phyloP scores from a whole-genome alignment of 192 early-diverging fungal genomes.

The Coemansia aciculifera region DNA sequence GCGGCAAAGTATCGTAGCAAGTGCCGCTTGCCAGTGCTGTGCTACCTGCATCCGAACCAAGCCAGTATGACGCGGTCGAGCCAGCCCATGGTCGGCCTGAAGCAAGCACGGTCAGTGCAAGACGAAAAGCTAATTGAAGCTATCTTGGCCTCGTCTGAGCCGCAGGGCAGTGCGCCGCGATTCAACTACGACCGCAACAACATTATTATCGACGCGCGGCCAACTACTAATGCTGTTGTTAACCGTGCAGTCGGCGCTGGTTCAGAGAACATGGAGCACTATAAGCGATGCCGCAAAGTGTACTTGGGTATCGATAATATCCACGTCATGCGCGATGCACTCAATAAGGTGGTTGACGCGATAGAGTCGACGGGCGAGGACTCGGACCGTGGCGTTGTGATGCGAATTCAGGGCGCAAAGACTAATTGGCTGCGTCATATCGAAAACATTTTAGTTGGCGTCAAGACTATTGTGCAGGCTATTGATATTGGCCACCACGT shows the following conservation, averaged over 20 bases:
- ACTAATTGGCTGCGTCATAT: conserved; percentile 92
- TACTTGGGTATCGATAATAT: conserved; percentile 97
- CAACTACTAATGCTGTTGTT: conserved; percentile 90
- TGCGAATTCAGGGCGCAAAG: conserved; percentile 58
- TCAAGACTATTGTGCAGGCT: conserved; percentile 74
- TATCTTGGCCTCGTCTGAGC: conserved; percentile 71
- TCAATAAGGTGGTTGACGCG: conserved; percentile 74
- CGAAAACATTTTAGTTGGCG: conserved; percentile 75
- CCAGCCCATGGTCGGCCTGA: conserved; percentile 96
- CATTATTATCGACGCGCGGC: conserved; percentile 94
- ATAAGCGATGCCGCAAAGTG: conserved; percentile 80
- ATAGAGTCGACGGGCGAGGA: conserved; percentile 10
- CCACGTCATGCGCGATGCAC: conserved; percentile 93
- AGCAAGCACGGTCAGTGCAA: conserved; percentile 91
- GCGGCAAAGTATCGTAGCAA: conserved; percentile 90
- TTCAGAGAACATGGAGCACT: conserved; percentile 93
- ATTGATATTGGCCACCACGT: conserved; percentile 78
- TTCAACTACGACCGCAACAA: conserved; percentile 61
- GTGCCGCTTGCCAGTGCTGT: conserved; percentile 82
- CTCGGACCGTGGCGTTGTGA: conserved; percentile 46
- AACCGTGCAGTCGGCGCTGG: conserved; percentile 93
- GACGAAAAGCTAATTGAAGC: conserved; percentile 96
- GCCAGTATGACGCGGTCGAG: conserved; percentile 90
- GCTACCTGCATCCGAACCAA: conserved; percentile 84
- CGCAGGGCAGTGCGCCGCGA: conserved; percentile 51